phyloP scores from a whole-genome alignment of 108 stramenopile genomes.

The Skeletonema menzelii region DNA sequence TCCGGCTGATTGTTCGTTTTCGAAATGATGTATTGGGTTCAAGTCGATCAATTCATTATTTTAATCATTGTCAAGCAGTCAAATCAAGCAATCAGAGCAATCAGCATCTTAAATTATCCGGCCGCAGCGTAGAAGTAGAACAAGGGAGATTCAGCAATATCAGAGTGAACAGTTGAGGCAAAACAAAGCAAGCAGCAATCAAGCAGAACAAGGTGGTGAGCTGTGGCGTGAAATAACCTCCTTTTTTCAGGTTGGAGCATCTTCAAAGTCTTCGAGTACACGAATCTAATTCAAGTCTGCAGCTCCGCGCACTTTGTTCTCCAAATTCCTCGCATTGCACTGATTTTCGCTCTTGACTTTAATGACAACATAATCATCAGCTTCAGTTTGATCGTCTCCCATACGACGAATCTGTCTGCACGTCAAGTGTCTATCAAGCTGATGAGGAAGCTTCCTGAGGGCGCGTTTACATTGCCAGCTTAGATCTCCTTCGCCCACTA shows the following conservation, averaged over 20 bases:
- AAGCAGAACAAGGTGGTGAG: background rate
- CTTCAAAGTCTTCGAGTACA: background rate
- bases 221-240: background rate
- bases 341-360: background rate
- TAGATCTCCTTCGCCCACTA: background rate
- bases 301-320: background rate
- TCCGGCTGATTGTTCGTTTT: too few species aligned
- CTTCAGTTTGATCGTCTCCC: too few species aligned
- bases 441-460: background rate
- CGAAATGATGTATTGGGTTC: too few species aligned
- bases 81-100: background rate
- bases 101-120: background rate
- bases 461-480: background rate
- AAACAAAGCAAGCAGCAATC: background rate
- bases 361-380: background rate
- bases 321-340: background rate
- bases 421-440: background rate
- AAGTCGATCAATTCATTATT: background rate
- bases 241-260: background rate
- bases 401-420: background rate
- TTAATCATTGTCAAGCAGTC: background rate
- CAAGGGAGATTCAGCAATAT: background rate
- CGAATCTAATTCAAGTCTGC: background rate
- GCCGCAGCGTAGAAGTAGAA: background rate
- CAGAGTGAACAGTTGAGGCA: background rate